Base-by-base conservation (phyloP, 441 rosid genomes). In the Isatis lusitanica region DNA sequence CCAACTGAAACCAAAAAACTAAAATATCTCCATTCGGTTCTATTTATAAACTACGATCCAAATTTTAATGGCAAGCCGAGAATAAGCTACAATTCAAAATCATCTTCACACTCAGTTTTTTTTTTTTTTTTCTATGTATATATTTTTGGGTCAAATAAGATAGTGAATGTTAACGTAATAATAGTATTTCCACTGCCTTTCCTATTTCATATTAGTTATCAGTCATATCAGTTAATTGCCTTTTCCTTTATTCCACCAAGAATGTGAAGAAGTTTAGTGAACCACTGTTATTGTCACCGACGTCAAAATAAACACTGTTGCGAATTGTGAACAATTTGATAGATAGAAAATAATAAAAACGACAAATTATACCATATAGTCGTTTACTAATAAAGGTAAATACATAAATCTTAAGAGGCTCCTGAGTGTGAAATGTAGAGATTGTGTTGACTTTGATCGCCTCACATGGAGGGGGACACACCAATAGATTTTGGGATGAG, bases 381-480 rank as follows among this genome's bases (percentile, higher is more conserved):
- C 46, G 3, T 33, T 17, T 61, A 39, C 50, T 42, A 62, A 26
- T 17, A 10, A 4, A 40, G 8, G 9, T 4, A 36, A 66, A 30
- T 28, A 24, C 13, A 68, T 44, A 68, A 42, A 15, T 7, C 15
- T 28, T 28, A 53, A 28, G 36, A 69, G 46, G 47, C 39, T 47
- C 21, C 7, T 38, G 66, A 66, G 35, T 56, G 65, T 73, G 77
- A 74, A 57, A 66, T 28, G 59, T n/a, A 11, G 31, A 63, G 64
- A 43, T 33, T 16, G 42, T 26, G 77, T 73, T 73, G 77, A 73
- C 71, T 73, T 55, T 11, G 30, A 36, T 46, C 21, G 71, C 66
- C 46, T 56, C 77, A 74, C 71, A 48, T 74, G 77, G 77, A 74
- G 77, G 76, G 76, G 77, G 40, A 9, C 39, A 74, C 61, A 61